A percentile compares a stretch with the other conserved stretches of the same genome.
Conservation (phyloP, 371 early-diverging fungal genomes). For the Chytridium lagenaria region DNA sequence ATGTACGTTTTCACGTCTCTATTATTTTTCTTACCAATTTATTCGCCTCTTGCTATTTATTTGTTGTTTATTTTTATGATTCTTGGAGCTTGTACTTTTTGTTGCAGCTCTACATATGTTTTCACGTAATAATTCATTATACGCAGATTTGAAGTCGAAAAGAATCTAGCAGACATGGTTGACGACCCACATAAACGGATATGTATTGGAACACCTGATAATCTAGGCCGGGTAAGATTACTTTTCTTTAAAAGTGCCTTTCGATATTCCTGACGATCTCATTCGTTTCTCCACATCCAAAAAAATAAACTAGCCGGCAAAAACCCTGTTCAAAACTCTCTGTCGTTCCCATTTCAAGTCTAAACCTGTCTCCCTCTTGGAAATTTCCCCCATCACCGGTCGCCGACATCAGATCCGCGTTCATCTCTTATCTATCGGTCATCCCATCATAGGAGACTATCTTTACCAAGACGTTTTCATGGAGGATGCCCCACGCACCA, state of each 20-base stretch:
- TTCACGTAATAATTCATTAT: too few relatives aligned
- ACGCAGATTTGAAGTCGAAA: slow-evolving; percentile 25
- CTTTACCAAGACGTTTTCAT: slow-evolving; percentile 45
- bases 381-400: slow-evolving; percentile 69
- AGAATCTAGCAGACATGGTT: slow-evolving; percentile 33
- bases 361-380: slow-evolving; percentile 47
- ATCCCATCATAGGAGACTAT: slow-evolving; percentile 60
- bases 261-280: too few relatives aligned
- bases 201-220: slow-evolving; percentile 29
- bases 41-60: too few relatives aligned
- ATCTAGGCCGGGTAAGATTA: slow-evolving; percentile 23
- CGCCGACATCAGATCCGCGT: slow-evolving; percentile 82
- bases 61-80: too few relatives aligned
- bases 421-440: slow-evolving; percentile 61
- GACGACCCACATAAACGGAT: slow-evolving; percentile 32
- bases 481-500: slow-evolving; percentile 24
- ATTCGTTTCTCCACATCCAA: too few relatives aligned
- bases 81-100: too few relatives aligned
- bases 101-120: too few relatives aligned
- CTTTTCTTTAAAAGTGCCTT: too few relatives aligned
- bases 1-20: not conserved
- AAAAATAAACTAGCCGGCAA: too few relatives aligned
- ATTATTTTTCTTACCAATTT: not conserved
- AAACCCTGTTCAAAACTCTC: slow-evolving; percentile 34
- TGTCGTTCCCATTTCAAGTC: slow-evolving; percentile 20